A percentile compares a stretch with the other conserved stretches of the same genome.
These are phyloP conservation scores for Sporobolomyces phaffii DNA, from an alignment of 768 basidiomycete genomes.

Conservation along the genomic window DNA sequence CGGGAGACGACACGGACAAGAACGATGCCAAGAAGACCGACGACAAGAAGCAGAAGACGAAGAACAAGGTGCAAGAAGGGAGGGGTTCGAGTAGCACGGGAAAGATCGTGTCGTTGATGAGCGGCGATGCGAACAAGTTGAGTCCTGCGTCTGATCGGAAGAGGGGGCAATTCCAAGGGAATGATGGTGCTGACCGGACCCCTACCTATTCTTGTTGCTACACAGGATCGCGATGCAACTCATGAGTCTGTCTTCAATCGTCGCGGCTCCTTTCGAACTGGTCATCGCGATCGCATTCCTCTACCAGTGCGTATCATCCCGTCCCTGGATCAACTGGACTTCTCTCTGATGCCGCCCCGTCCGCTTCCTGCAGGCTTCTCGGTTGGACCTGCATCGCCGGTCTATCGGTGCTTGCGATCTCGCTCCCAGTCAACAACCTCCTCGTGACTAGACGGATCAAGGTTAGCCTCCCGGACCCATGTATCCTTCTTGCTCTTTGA, in stretches of 20 bases:
- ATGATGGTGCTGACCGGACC: too few species aligned
- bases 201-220: background rate
- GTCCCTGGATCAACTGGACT: too few species aligned
- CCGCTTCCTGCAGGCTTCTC: constrained; percentile 35
- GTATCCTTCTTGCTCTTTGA: too few species aligned
- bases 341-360: background rate
- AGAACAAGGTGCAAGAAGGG: constrained; percentile 33
- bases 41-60: constrained; percentile 24
- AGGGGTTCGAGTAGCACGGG: constrained; percentile 24
- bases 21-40: background rate
- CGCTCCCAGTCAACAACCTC: constrained; percentile 34
- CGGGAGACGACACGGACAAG: background rate
- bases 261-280: constrained; percentile 33
- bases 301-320: constrained; percentile 27
- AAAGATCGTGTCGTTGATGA: constrained; percentile 24
- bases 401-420: constrained; percentile 27
- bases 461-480: constrained; percentile 6
- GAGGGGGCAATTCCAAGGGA: too few species aligned
- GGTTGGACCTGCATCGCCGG: constrained; percentile 35
- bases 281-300: constrained; percentile 31
- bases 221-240: constrained; percentile 27
- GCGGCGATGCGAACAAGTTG: constrained; percentile 49
- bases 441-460: constrained; percentile 26
- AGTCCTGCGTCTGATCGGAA: too few species aligned
- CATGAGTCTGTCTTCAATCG: constrained; percentile 19